Base-by-base conservation (phyloP, 164 flowering plant genomes). In the Akebia trifoliata region DNA sequence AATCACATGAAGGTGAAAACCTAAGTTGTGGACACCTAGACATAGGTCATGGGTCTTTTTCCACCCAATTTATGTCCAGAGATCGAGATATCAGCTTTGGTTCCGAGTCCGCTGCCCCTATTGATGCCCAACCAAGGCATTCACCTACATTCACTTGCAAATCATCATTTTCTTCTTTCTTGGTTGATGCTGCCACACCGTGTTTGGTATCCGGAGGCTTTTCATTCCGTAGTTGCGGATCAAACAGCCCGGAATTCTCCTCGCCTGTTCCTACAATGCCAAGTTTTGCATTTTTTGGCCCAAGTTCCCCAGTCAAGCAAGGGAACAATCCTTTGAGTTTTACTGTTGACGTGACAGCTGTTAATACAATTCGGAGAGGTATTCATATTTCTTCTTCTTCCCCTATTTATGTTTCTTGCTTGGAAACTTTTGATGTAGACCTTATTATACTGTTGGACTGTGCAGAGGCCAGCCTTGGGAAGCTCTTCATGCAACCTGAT, bases 81-180 rank as follows among this genome's bases (percentile, higher is more conserved):
- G 67, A 67, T 56, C 73, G 54, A 54, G 88, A 81, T 62, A 46
- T 74, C 56, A 87, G 93, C 63, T 85, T 84, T 56, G 65, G 79
- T 26, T 50, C 64, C 14, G 81, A 60, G 43, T 71, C 82, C n/a
- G 70, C 82, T 21, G 18, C 56, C 22, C 32, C 55, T 44, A 38
- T 38, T 34, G 75, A 74, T 49, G 53, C 49, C 47, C 72, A 71
- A 26, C 56, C 24, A 43, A 69, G 60, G 21, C 30, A 22, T 61
- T 82, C 90, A 24, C 80, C 86, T 21, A 59, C 72, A n/a, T 72
- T 76, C 71, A 64, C 83, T 15, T 82, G 85, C 80, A 83, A 69
- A 65, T 80, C 97, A 34, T 85, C 97, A n/a, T 90, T 87, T 60
- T 79, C 90, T 46, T 65, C 95, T 45, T 78, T 79, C 66, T 37